Percentiles rank a stretch among this genome's conserved stretches.
These are phyloP conservation scores for Pythium brachiatum DNA, from an alignment of 352 stramenopile species.

Conservation along the genomic window DNA sequence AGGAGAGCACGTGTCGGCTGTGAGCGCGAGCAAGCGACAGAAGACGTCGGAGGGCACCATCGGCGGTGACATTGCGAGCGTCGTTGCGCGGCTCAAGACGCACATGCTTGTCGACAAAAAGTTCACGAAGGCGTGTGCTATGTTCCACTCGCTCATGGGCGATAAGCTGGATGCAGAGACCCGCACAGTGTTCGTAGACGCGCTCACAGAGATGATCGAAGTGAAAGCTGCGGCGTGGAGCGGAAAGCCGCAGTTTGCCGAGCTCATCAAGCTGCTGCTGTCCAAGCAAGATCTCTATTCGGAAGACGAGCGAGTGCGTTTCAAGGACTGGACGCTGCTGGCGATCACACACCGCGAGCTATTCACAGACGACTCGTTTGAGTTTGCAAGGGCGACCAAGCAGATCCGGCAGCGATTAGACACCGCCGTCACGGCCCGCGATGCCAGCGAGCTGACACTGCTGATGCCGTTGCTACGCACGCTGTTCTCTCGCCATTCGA, in stretches of 20 bases:
- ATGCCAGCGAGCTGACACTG: conserved; percentile 23
- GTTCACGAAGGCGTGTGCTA: conserved; percentile 58
- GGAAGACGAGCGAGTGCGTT: conserved; percentile 17
- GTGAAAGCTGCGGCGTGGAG: conserved; percentile 42
- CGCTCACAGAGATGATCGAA: conserved; percentile 43
- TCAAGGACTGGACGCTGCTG: conserved; percentile 51
- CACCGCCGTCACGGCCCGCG: conserved; percentile 7
- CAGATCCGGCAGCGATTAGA: conserved; percentile 55
- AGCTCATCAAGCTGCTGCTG: conserved; percentile 42
- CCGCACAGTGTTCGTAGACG: conserved; percentile 43
- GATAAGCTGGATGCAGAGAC: conserved; percentile 40
- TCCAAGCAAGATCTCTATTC: conserved; percentile 31
- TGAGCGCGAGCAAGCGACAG: neutral
- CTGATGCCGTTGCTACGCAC: conserved; percentile 68
- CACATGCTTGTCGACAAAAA: conserved; percentile 84
- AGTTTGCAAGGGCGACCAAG: conserved; percentile 73
- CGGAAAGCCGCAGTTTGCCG: conserved; percentile 52
- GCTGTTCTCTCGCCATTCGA: conserved; percentile 46
- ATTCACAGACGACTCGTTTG: conserved; percentile 80
- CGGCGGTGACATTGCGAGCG: conserved; percentile 39
- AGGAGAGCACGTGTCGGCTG: neutral
- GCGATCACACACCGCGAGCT: conserved; percentile 61
- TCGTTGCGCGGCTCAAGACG: conserved; percentile 52
- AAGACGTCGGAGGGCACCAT: neutral
- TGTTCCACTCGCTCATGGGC: conserved; percentile 50